A percentile compares a stretch with the other conserved stretches of the same genome.
phyloP scores from a whole-genome alignment of 2,329 filamentous ascomycete genomes.

The Diaporthe batatas region DNA sequence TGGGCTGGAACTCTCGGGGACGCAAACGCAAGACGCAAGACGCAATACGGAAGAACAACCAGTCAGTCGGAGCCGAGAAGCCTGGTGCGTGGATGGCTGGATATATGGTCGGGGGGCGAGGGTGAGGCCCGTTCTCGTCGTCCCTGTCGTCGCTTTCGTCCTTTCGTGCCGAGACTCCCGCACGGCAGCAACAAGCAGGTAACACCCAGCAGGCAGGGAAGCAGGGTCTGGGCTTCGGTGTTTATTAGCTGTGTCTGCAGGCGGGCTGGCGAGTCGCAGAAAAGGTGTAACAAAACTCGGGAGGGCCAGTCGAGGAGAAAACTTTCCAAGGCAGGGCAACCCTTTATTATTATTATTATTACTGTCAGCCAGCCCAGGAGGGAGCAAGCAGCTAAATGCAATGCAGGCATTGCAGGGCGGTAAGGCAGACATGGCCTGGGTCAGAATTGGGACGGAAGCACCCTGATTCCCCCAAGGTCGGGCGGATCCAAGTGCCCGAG shows the following conservation, averaged over 20 bases:
- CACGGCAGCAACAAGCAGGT: slow-evolving; percentile 17
- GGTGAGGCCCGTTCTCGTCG: slow-evolving; percentile 19
- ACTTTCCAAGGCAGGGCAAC: slow-evolving; percentile 26
- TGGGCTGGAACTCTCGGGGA: not conserved
- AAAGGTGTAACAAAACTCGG: not conserved
- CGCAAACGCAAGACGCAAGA: slow-evolving; percentile 7
- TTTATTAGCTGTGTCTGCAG: not conserved
- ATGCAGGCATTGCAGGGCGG: too few species aligned
- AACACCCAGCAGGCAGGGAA: slow-evolving; percentile 6
- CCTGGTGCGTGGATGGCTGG: not conserved
- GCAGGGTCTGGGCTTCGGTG: slow-evolving; percentile 1
- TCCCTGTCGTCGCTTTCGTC: slow-evolving; percentile 5
- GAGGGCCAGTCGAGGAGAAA: not conserved
- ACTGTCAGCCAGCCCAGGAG: not conserved
- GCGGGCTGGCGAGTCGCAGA: not conserved
- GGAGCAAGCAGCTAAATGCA: too few species aligned
- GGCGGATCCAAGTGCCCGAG: slow-evolving; percentile 41
- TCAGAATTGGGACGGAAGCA: not conserved
- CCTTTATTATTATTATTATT: slow-evolving; percentile 19
- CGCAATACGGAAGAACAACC: not conserved
- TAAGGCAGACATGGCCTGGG: not conserved
- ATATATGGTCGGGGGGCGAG: slow-evolving; percentile 11
- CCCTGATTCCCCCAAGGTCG: slow-evolving; percentile 27
- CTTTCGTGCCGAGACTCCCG: slow-evolving; percentile 34
- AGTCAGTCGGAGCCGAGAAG: slow-evolving; percentile 1